Evolutionary conservation across 2,329 filamentous ascomycete species (phyloP).

Genomic region (Beauveria caledonica): DNA sequence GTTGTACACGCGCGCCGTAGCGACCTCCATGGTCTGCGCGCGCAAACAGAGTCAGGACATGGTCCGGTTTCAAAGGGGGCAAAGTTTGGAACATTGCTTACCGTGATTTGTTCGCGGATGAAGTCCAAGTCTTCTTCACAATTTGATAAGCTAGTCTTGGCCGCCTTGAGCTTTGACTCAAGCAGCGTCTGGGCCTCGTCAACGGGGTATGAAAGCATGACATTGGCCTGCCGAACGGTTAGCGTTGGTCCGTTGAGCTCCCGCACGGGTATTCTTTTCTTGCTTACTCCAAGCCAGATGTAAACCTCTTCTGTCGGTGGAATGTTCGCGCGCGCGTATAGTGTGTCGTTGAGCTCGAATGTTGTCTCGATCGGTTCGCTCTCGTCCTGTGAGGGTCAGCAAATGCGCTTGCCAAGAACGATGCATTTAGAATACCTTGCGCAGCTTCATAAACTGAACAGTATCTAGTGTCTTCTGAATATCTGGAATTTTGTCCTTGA

Average conservation of each 20-base stretch:
- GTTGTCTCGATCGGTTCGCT: constrained; percentile 76
- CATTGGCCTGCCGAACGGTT: constrained; percentile 64
- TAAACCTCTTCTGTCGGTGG: constrained; percentile 85
- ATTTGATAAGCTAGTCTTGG: constrained; percentile 71
- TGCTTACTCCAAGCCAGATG: constrained; percentile 80
- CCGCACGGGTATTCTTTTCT: background rate
- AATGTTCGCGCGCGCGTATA: constrained; percentile 82
- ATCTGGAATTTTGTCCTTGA: constrained; percentile 94
- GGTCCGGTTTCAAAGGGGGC: background rate
- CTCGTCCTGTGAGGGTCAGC: constrained; percentile 32
- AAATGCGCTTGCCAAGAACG: background rate
- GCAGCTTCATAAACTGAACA: constrained; percentile 72
- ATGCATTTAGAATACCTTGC: constrained; percentile 45
- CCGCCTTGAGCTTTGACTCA: constrained; percentile 66
- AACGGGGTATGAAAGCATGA: constrained; percentile 93
- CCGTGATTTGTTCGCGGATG: constrained; percentile 90
- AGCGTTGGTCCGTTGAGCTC: constrained; percentile 13
- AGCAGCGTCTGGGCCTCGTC: constrained; percentile 77
- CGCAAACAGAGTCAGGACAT: background rate
- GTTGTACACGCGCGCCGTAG: constrained; percentile 95
- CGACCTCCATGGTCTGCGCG: constrained; percentile 86
- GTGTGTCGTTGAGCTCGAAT: constrained; percentile 93
- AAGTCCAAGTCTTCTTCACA: constrained; percentile 97
- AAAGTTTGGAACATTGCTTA: constrained; percentile 27
- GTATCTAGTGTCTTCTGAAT: constrained; percentile 94